Percentiles rank a stretch among this genome's conserved stretches.
These are phyloP conservation scores for Cytospora mali DNA, from an alignment of 2,329 filamentous ascomycete species.

Conservation along the genomic window DNA sequence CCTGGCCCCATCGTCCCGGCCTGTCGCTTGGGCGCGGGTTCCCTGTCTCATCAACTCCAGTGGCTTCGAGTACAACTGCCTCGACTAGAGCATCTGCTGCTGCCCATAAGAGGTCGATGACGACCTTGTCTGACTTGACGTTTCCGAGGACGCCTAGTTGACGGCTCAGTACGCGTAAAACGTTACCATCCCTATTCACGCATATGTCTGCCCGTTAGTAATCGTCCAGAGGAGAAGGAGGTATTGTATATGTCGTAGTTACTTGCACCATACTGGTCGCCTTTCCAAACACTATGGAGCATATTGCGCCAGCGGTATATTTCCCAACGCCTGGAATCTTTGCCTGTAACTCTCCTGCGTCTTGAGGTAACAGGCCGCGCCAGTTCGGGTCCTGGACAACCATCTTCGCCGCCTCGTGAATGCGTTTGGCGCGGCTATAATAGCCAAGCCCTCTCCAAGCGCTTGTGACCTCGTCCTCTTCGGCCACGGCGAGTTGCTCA, in stretches of 20 bases:
- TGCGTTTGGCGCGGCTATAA: constrained; percentile 64
- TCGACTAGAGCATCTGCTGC: constrained; percentile 59
- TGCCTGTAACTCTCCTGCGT: constrained; percentile 48
- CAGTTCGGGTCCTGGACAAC: constrained; percentile 47
- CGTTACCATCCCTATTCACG: constrained; percentile 56
- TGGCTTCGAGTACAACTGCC: constrained; percentile 47
- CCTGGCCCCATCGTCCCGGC: constrained; percentile 65
- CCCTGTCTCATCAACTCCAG: constrained; percentile 25
- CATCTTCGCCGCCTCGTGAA: constrained; percentile 58
- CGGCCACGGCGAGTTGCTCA: constrained; percentile 55
- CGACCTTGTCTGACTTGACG: constrained; percentile 56
- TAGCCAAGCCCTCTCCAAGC: constrained; percentile 66
- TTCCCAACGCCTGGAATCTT: constrained; percentile 62
- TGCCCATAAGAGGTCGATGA: constrained; percentile 59
- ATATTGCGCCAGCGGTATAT: constrained; percentile 65
- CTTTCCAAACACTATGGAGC: constrained; percentile 63
- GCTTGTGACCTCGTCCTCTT: constrained; percentile 57
- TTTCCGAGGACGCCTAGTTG: constrained; percentile 61
- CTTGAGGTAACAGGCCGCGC: constrained; percentile 53
- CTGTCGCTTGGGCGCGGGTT: constrained; percentile 45
- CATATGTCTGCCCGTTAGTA: neutral
- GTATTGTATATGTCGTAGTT: neutral
- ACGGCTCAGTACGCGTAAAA: constrained; percentile 61
- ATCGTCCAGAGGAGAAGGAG: neutral
- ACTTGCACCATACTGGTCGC: constrained; percentile 57